phyloP scores from a whole-genome alignment of 179 eudicot species.

The Amaranthus tricolor region DNA sequence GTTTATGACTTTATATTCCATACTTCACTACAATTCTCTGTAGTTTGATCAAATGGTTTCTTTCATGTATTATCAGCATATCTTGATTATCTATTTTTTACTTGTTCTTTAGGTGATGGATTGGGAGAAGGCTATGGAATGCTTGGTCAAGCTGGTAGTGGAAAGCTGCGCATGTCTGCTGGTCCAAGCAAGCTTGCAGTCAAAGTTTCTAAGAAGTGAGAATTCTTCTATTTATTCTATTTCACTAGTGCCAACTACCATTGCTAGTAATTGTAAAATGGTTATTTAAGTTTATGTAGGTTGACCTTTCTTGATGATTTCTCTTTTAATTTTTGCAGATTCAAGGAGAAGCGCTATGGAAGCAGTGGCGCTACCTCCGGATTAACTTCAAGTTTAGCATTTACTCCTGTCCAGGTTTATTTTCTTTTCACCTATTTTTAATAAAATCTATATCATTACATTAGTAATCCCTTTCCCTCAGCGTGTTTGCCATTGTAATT shows the following conservation, averaged over 20 bases:
- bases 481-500: neutral
- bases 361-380: slow-evolving; percentile 92
- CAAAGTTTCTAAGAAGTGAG: slow-evolving; percentile 88
- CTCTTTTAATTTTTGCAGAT: slow-evolving; percentile 45
- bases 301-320: neutral
- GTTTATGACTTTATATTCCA: too few relatives aligned
- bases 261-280: neutral
- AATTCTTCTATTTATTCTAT: slow-evolving; percentile 9
- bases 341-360: slow-evolving; percentile 73
- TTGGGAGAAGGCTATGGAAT: slow-evolving; percentile 98
- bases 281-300: neutral
- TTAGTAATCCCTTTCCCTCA: neutral
- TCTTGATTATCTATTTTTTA: slow-evolving; percentile 11
- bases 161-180: slow-evolving; percentile 79
- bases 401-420: slow-evolving; percentile 91
- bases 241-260: neutral
- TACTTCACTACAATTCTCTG: too few relatives aligned
- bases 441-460: neutral
- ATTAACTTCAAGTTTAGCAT: slow-evolving; percentile 93
- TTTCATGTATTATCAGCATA: neutral
- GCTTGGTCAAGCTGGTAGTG: slow-evolving; percentile 99
- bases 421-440: slow-evolving; percentile 6
- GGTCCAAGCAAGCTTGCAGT: slow-evolving; percentile 88
- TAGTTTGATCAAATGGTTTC: neutral
- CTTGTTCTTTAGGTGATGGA: slow-evolving; percentile 70